phyloP scores from a whole-genome alignment of 139 green algal species.

The Micractinium sp. region DNA sequence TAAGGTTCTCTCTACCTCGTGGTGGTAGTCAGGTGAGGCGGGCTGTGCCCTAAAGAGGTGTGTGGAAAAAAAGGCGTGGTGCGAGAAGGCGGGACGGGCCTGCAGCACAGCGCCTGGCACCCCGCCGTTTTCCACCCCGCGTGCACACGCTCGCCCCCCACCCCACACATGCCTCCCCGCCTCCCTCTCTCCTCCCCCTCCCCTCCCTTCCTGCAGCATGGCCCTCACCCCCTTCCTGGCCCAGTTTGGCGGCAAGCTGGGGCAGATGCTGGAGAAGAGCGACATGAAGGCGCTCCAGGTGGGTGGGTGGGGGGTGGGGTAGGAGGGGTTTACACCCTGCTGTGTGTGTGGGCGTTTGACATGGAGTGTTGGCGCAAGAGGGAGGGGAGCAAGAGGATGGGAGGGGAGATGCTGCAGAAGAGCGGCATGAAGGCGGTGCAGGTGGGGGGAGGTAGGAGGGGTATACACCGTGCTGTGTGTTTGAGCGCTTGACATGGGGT shows the following conservation, averaged over 20 bases:
- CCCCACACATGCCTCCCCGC: neutral
- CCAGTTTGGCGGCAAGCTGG: constrained; percentile 79
- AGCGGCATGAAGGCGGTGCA: neutral
- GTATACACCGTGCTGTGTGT: neutral
- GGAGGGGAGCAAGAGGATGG: too few species aligned
- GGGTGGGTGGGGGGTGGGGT: neutral
- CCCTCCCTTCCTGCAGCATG: constrained; percentile 74
- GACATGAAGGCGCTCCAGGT: constrained; percentile 73
- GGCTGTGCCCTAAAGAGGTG: too few species aligned
- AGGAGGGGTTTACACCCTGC: neutral
- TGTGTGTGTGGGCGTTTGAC: neutral
- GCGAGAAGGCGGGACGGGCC: too few species aligned
- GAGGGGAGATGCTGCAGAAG: neutral
- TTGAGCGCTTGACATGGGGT: neutral
- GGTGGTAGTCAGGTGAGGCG: too few species aligned
- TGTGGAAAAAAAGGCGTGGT: too few species aligned
- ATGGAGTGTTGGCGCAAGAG: neutral
- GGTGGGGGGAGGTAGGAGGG: too few species aligned
- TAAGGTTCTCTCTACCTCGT: too few species aligned
- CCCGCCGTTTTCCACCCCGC: too few species aligned
- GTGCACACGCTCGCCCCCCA: neutral
- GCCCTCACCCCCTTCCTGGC: constrained; percentile 96
- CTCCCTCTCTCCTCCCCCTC: neutral
- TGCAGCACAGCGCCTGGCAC: too few species aligned
- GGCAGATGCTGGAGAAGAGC: constrained; percentile 79